These are phyloP conservation scores for Starmerella scarabaei DNA, from an alignment of 805 yeast genomes.

Conservation along the genomic window DNA sequence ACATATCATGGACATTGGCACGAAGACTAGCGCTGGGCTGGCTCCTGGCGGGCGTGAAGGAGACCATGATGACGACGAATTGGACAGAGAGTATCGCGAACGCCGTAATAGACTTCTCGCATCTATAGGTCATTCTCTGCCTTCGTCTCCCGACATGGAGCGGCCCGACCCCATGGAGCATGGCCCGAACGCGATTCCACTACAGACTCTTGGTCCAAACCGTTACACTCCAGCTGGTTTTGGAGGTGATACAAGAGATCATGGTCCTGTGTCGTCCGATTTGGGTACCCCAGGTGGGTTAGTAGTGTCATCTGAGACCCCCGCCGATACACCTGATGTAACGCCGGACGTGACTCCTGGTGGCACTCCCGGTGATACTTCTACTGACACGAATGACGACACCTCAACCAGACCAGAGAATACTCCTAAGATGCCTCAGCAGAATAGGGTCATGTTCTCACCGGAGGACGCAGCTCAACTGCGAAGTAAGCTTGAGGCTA, in stretches of 20 bases:
- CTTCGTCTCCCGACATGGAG: conserved; percentile 5
- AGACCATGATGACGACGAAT: conserved; percentile 12
- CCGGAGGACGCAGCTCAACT: conserved; percentile 4
- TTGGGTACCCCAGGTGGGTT: not conserved
- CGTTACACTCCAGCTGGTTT: no score
- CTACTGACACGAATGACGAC: not conserved
- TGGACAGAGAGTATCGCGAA: conserved; percentile 19
- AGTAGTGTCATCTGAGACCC: no score
- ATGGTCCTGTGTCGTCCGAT: no score
- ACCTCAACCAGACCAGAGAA: not conserved
- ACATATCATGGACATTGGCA: conserved; percentile 23
- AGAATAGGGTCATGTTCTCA: not conserved
- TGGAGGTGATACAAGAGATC: no score
- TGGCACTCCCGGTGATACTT: not conserved
- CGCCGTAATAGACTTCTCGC: conserved; percentile 17
- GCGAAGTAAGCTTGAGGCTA: conserved; percentile 1
- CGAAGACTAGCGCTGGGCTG: conserved; percentile 24
- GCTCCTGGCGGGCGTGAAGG: conserved; percentile 26
- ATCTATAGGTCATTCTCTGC: conserved; percentile 10
- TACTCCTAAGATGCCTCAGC: not conserved
- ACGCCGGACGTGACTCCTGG: no score
- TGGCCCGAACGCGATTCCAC: conserved; percentile 11
- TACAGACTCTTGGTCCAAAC: not conserved
- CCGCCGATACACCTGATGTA: no score
- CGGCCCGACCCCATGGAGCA: conserved; percentile 7